Evolutionary conservation across 2,329 filamentous ascomycete genomes (phyloP), one percentile per base, ranked within the genome.

Genomic region (Cladosporium sp.): DNA sequence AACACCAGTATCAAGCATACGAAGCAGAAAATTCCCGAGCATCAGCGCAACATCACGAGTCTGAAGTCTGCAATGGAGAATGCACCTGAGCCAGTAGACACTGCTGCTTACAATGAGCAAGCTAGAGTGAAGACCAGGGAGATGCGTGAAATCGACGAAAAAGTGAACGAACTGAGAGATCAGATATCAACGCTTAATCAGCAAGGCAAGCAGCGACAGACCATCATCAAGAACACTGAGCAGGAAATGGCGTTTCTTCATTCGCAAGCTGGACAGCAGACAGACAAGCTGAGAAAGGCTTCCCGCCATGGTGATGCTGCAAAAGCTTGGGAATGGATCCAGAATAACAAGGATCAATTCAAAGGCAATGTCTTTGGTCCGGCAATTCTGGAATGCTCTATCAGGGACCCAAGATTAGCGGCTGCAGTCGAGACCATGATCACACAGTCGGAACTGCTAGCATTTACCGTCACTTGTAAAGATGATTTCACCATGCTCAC

Each of bases 301-400:
- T 88, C 86, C 10, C 69, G 69, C 0, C 40, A 35, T 25, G 44
- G 53, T 1, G 89, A 97, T 57, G 84, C 88, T 2, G 81, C 82
- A 10, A 77, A 70, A 62, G 91, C 86, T 2, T 96, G 90, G 85
- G 79, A 86, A 40, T 99, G 93, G 92, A 80, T 97, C 52, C 82
- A 90, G 67, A 72, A 84, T 2, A 85, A 99, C 69, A 81, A 80
- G 59, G 70, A 80, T 56, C 73, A 81, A 49, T 94, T 97, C 62
- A 83, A 89, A 67, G 84, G 88, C 62, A 81, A 88, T 58, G 86
- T 97, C 4, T 91, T 88, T 68, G 91, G 89, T 0, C 92, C 92
- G 5, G 86, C 92, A 0, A 83, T 94, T 67, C 77, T 96, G 32
- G 87, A 83, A 58, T 96, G 91, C 72, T 89, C 88, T 0, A 77